A percentile compares a stretch with the other conserved stretches of the same genome.
phyloP scores from a whole-genome alignment of 169 alveolate species.

The Pseudocohnilembus persalinus region DNA sequence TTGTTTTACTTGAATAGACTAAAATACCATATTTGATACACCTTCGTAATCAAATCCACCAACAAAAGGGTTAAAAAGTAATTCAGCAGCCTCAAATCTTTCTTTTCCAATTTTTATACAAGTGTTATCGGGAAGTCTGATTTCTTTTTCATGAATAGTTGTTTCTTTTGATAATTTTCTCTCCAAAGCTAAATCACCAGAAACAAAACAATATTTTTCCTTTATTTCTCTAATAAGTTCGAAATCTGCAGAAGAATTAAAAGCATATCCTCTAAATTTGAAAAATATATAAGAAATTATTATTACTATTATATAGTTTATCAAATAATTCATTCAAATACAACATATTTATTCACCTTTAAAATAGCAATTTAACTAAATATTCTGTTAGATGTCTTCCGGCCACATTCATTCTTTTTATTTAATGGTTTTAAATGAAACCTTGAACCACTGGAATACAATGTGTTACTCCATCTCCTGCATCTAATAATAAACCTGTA shows the following conservation, averaged over 20 bases:
- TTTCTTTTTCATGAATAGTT: slow-evolving; percentile 63
- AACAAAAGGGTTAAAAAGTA: slow-evolving; percentile 73
- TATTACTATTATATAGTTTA: slow-evolving; percentile 59
- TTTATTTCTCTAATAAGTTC: slow-evolving; percentile 79
- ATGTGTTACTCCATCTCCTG: slow-evolving; percentile 91
- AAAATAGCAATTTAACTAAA: slow-evolving; percentile 63
- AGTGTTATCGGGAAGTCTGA: slow-evolving; percentile 77
- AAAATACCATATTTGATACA: slow-evolving; percentile 60
- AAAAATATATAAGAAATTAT: too few species aligned
- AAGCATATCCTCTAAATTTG: slow-evolving; percentile 76
- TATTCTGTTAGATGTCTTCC: slow-evolving; percentile 87
- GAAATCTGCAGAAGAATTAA: slow-evolving; percentile 77
- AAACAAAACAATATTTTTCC: slow-evolving; percentile 72
- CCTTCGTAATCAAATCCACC: slow-evolving; percentile 76
- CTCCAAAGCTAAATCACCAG: slow-evolving; percentile 54
- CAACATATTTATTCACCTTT: slow-evolving; percentile 74
- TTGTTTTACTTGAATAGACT: slow-evolving; percentile 48
- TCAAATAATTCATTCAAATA: slow-evolving; percentile 72
- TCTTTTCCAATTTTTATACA: slow-evolving; percentile 74
- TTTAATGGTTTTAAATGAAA: slow-evolving; percentile 51
- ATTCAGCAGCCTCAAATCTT: slow-evolving; percentile 82
- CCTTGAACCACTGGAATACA: slow-evolving; percentile 84
- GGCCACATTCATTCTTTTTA: slow-evolving; percentile 78
- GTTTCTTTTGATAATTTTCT: slow-evolving; percentile 72
- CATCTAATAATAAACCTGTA: slow-evolving; percentile 82